phyloP scores from a whole-genome alignment of 352 stramenopile genomes.

The Elongisporangium prolatum region DNA sequence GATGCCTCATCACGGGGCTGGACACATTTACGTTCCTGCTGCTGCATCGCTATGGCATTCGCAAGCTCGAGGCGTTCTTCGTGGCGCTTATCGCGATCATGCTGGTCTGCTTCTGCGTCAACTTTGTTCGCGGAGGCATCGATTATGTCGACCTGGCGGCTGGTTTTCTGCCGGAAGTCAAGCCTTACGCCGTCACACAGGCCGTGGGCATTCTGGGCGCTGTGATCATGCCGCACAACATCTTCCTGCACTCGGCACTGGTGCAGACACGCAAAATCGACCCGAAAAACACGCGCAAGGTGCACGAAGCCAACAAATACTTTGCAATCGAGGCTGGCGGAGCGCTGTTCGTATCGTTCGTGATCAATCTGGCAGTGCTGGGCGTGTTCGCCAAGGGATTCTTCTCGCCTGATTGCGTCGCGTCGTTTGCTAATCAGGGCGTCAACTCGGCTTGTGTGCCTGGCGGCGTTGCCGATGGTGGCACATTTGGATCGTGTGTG shows the following conservation, averaged over 20 bases:
- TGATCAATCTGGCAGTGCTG: slow-evolving; percentile 94
- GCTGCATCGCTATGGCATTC: slow-evolving; percentile 90
- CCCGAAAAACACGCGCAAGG: slow-evolving; percentile 46
- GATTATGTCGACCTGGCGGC: slow-evolving; percentile 53
- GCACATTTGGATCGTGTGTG: slow-evolving; percentile 46
- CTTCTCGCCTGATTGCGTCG: slow-evolving; percentile 73
- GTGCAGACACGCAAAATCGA: slow-evolving; percentile 72
- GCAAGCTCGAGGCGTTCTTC: slow-evolving; percentile 93
- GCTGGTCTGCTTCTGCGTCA: slow-evolving; percentile 91
- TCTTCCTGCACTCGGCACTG: slow-evolving; percentile 93
- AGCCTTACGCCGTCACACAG: slow-evolving; percentile 74
- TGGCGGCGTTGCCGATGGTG: slow-evolving; percentile 32
- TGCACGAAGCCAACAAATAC: slow-evolving; percentile 90
- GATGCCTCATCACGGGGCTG: slow-evolving; percentile 84
- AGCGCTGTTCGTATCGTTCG: slow-evolving; percentile 91
- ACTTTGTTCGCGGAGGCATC: slow-evolving; percentile 85
- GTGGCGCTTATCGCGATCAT: slow-evolving; percentile 91
- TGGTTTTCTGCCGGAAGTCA: slow-evolving; percentile 77
- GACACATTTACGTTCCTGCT: slow-evolving; percentile 94
- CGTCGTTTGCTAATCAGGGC: slow-evolving; percentile 37
- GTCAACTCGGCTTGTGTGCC: slow-evolving; percentile 76
- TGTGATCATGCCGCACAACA: slow-evolving; percentile 97
- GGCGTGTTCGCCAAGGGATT: slow-evolving; percentile 93
- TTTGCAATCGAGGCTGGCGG: slow-evolving; percentile 91
- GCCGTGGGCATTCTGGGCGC: slow-evolving; percentile 92